Percentiles rank a stretch among this genome's conserved stretches.
phyloP scores from a whole-genome alignment of 305 asterid genomes.

The Fraxinus sp. region DNA sequence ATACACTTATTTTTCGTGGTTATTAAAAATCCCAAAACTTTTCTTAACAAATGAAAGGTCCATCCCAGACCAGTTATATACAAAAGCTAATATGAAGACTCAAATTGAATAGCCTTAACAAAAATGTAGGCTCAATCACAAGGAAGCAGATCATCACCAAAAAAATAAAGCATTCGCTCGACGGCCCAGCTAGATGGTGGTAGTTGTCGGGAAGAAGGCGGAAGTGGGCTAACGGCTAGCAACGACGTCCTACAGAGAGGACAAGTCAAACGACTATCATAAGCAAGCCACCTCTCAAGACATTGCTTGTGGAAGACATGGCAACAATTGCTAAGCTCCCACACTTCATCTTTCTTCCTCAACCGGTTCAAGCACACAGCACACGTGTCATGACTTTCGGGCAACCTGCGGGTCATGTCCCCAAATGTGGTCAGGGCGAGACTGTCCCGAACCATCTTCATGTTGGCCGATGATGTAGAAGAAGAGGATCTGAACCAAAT shows the following conservation, averaged over 20 bases:
- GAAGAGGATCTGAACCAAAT: conserved; percentile 18
- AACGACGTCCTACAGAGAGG: conserved; percentile 67
- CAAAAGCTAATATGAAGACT: not conserved
- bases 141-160: conserved; percentile 78
- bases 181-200: conserved; percentile 87
- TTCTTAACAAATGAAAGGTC: not conserved
- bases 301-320: conserved; percentile 75
- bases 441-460: conserved; percentile 38
- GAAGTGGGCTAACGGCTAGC: conserved; percentile 1
- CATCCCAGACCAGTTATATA: not conserved
- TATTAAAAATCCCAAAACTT: not conserved
- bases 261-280: conserved; percentile 57
- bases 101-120: not conserved
- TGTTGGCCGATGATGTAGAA: conserved; percentile 21
- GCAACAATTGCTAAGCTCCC: conserved; percentile 66
- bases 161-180: conserved; percentile 70
- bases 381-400: conserved; percentile 39
- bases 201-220: conserved; percentile 21
- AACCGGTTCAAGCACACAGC: conserved; percentile 59
- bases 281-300: conserved; percentile 63
- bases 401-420: conserved; percentile 34
- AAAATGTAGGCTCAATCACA: conserved; percentile 13
- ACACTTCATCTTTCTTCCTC: conserved; percentile 52
- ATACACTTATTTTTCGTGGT: not conserved
- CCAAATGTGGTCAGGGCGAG: conserved; percentile 52